phyloP scores from a whole-genome alignment of 805 yeast species.

The Yamadazyma phyllophila region DNA sequence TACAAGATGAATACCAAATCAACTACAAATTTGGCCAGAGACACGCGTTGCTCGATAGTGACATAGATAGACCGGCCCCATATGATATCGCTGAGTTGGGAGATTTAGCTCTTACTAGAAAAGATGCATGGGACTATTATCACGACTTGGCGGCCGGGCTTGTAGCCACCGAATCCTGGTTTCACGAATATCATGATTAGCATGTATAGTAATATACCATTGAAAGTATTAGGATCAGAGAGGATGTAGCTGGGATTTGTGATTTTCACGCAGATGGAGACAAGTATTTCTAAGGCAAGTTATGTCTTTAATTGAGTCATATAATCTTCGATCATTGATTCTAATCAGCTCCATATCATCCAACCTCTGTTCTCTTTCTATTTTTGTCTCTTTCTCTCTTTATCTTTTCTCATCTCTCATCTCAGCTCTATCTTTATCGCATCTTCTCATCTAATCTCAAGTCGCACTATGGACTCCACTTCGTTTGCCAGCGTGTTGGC shows the following conservation, averaged over 20 bases:
- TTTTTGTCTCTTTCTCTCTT: no score
- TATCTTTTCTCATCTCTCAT: neutral
- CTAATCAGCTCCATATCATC: no score
- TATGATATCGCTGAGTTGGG: conserved; percentile 21
- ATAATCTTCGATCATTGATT: no score
- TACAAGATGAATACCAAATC: conserved; percentile 39
- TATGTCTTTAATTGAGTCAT: no score
- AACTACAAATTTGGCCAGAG: conserved; percentile 24
- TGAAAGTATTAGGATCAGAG: no score
- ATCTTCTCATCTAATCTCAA: neutral
- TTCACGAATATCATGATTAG: conserved; percentile 13
- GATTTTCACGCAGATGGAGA: no score
- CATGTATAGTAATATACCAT: conserved; percentile 7
- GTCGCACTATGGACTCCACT: conserved; percentile 43
- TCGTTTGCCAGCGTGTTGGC: conserved; percentile 71
- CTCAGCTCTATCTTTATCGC: no score
- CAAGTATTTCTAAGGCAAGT: no score
- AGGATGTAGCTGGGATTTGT: no score
- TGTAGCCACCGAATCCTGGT: conserved; percentile 22
- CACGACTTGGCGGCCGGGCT: conserved; percentile 20
- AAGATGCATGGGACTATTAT: conserved; percentile 35
- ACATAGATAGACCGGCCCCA: conserved; percentile 25
- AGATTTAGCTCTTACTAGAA: conserved; percentile 41
- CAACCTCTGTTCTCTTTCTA: no score
- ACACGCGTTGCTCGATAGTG: conserved; percentile 20